Conservation (phyloP, 2,329 filamentous ascomycete species). For the Coniosporium tulheliwenetii region DNA sequence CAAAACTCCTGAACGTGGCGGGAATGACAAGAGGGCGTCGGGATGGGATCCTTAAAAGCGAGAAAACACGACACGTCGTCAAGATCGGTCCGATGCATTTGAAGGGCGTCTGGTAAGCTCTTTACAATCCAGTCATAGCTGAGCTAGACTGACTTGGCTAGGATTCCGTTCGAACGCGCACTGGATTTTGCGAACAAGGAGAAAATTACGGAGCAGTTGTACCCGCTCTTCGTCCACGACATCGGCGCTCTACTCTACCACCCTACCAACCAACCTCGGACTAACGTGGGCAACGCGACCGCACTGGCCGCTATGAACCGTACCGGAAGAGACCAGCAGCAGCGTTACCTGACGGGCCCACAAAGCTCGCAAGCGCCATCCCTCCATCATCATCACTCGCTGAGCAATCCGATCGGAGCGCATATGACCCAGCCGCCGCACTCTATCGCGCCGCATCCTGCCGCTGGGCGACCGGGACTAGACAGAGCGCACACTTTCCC, state of each 20-base stretch:
- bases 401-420: constrained; percentile 43
- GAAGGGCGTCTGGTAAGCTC: constrained; percentile 82
- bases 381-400: constrained; percentile 54
- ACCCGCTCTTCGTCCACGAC: constrained; percentile 94
- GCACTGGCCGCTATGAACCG: constrained; percentile 67
- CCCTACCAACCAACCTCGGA: constrained; percentile 71
- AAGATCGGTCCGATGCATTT: constrained; percentile 99
- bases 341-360: constrained; percentile 42
- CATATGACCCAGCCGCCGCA: constrained; percentile 52
- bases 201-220: constrained; percentile 91
- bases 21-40: constrained; percentile 93
- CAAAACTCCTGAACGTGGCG: constrained; percentile 89
- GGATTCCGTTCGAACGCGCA: constrained; percentile 97
- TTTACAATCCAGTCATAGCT: neutral
- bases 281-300: constrained; percentile 44
- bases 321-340: constrained; percentile 43
- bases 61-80: constrained; percentile 90
- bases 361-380: constrained; percentile 47
- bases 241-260: constrained; percentile 90
- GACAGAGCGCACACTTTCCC: constrained; percentile 88
- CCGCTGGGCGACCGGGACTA: constrained; percentile 49
- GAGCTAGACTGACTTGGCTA: constrained; percentile 21
- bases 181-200: constrained; percentile 98
- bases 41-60: constrained; percentile 94
- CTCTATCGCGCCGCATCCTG: constrained; percentile 44